phyloP scores from a whole-genome alignment of 768 basidiomycete species.

The Russula ochroleuca region DNA sequence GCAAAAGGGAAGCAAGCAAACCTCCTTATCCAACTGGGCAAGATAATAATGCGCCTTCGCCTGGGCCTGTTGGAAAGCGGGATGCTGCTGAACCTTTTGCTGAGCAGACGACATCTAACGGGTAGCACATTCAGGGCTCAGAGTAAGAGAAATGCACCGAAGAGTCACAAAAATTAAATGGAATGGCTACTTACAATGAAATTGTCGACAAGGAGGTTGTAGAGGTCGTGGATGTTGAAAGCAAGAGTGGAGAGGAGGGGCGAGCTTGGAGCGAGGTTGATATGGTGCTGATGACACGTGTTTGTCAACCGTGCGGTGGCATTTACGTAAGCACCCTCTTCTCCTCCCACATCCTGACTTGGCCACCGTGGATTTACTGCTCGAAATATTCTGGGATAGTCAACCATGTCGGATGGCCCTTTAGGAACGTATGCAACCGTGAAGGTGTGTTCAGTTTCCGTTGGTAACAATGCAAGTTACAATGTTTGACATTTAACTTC shows the following conservation, averaged over 20 bases:
- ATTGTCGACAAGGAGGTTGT: slow-evolving; percentile 9
- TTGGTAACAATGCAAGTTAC: background rate
- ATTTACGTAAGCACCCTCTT: slow-evolving; percentile 41
- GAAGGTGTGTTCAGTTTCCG: slow-evolving; percentile 40
- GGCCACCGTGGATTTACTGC: background rate
- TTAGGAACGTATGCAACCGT: slow-evolving; percentile 43
- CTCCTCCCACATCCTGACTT: background rate
- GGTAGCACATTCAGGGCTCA: background rate
- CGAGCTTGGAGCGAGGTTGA: slow-evolving; percentile 31
- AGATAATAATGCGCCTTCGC: slow-evolving; percentile 79
- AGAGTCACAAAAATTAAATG: background rate
- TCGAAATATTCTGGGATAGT: slow-evolving; percentile 23
- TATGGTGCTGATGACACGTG: slow-evolving; percentile 56
- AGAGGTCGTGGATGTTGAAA: slow-evolving; percentile 23
- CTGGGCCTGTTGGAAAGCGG: slow-evolving; percentile 77
- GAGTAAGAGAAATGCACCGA: background rate
- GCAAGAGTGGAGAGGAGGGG: slow-evolving; percentile 25
- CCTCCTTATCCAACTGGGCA: slow-evolving; percentile 95
- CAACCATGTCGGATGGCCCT: slow-evolving; percentile 43
- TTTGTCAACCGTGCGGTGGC: slow-evolving; percentile 42
- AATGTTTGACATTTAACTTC: slow-evolving; percentile 9
- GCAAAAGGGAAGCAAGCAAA: slow-evolving; percentile 37
- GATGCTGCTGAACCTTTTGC: slow-evolving; percentile 85
- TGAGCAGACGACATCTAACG: slow-evolving; percentile 68
- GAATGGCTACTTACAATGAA: slow-evolving; percentile 18